Base-by-base conservation (phyloP, 2,329 filamentous ascomycete species). In the Diaporthe australafricana region DNA sequence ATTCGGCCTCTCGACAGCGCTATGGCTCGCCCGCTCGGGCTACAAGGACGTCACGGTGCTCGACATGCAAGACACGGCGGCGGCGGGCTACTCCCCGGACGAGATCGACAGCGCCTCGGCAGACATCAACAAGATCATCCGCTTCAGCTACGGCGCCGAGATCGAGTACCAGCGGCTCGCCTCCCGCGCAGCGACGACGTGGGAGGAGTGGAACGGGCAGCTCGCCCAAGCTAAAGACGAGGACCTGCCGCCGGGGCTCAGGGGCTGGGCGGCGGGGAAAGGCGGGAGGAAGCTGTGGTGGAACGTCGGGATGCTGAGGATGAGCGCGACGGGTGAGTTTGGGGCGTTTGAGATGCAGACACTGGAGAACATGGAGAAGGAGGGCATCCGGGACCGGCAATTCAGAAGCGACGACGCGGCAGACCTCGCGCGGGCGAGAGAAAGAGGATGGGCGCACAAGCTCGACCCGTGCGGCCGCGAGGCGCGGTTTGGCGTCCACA, bases 51-150 rank as follows among this genome's bases (percentile, higher is more conserved):
- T 71, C 27, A 68, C 70, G 3, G 70, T 71, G 9, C 27, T 71
- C 17, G 69, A 67, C 60, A 70, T 70, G 68, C 68, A 70, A 35
- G 68, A 70, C 48, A 70, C 68, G 14, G 68, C 55, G 5, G n/a
- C 45, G 11, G 30, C 17, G 7, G 63, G 63, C 47, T 67, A 52
- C 6, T 32, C 42, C 22, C 63, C 63, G 20, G 22, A 40, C 20
- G 42, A 25, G 16, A 70, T 57, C 38, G 77, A 79, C 70, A 77
- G 77, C 5, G 78, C 77, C 0, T 79, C 77, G 5, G 78, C 77
- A 16, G 67, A 70, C 50, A 48, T 70, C 17, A 70, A 70, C 67
- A 70, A 70, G 40, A 62, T 70, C 22, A 60, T 70, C 11, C 40
- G 67, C 30, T 70, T 70, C 55, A 70, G 67, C 45, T 70, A 70